These are phyloP conservation scores for Myotisia sp. DNA, from an alignment of 2,329 filamentous ascomycete genomes.

Conservation along the genomic window DNA sequence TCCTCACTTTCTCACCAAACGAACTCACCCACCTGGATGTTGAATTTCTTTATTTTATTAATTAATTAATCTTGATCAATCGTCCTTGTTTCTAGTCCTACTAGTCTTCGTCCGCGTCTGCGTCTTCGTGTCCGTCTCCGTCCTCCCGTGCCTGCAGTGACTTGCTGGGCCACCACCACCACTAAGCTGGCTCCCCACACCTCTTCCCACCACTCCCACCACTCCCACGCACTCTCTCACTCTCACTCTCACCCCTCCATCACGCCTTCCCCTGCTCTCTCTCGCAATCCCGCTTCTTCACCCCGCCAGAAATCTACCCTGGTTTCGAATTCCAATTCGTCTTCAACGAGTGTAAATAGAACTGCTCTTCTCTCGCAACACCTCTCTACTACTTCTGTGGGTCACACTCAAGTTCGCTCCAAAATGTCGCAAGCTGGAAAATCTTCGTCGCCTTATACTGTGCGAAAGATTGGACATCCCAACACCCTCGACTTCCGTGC, in stretches of 20 bases:
- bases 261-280: constrained; percentile 12
- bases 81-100: too few species aligned
- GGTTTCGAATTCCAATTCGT: too few species aligned
- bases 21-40: too few species aligned
- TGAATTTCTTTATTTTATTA: too few species aligned
- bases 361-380: constrained; percentile 35
- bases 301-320: constrained; percentile 7
- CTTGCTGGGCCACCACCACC: constrained; percentile 6
- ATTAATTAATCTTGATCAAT: too few species aligned
- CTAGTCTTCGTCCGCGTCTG: too few species aligned
- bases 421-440: constrained; percentile 15
- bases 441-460: constrained; percentile 44
- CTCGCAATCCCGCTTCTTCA: constrained; percentile 10
- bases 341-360: constrained; percentile 22
- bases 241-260: constrained; percentile 9
- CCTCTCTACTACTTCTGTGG: constrained; percentile 28
- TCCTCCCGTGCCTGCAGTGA: too few species aligned
- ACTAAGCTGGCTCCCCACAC: constrained; percentile 30
- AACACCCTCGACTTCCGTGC: constrained; percentile 95
- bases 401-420: too few species aligned
- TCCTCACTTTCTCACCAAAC: too few species aligned
- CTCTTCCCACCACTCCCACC: constrained; percentile 18
- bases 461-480: constrained; percentile 76
- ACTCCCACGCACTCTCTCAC: constrained; percentile 12
- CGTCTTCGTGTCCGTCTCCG: too few species aligned